Conservation (phyloP, 2,329 filamentous ascomycete genomes). For the Neofusicoccum laricinum region DNA sequence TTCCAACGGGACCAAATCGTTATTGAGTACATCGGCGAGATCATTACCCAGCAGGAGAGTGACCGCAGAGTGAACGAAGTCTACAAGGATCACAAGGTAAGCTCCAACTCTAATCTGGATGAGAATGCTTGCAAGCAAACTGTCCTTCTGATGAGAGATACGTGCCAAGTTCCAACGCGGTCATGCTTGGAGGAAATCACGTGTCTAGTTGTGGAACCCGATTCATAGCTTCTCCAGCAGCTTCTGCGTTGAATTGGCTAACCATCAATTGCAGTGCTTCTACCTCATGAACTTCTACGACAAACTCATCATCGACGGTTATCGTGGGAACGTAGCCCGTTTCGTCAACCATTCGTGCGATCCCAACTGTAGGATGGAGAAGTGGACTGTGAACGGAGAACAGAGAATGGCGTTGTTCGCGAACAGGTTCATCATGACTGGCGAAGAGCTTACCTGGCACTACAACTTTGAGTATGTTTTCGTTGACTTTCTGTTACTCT, state of each 20-base stretch:
- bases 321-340: conserved; percentile 89
- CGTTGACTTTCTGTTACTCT: background rate
- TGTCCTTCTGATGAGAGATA: too few relatives aligned
- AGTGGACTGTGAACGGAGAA: conserved; percentile 91
- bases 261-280: conserved; percentile 65
- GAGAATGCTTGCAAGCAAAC: background rate
- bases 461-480: conserved; percentile 65
- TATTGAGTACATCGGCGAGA: conserved; percentile 96
- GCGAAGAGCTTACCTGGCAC: conserved; percentile 95
- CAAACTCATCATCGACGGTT: conserved; percentile 97
- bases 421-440: conserved; percentile 83
- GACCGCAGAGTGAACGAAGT: conserved; percentile 88
- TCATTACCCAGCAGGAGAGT: conserved; percentile 92
- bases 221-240: too few relatives aligned
- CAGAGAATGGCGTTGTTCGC: conserved; percentile 97
- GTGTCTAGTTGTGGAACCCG: too few relatives aligned
- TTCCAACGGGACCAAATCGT: conserved; percentile 93
- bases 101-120: conserved; percentile 26
- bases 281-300: conserved; percentile 99
- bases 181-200: too few relatives aligned
- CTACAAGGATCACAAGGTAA: conserved; percentile 90
- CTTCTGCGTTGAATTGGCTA: background rate
- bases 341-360: conserved; percentile 98
- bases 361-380: conserved; percentile 96
- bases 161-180: too few relatives aligned